phyloP scores from a whole-genome alignment of 2,329 filamentous ascomycete genomes.

The Botryosphaeria dothidea region DNA sequence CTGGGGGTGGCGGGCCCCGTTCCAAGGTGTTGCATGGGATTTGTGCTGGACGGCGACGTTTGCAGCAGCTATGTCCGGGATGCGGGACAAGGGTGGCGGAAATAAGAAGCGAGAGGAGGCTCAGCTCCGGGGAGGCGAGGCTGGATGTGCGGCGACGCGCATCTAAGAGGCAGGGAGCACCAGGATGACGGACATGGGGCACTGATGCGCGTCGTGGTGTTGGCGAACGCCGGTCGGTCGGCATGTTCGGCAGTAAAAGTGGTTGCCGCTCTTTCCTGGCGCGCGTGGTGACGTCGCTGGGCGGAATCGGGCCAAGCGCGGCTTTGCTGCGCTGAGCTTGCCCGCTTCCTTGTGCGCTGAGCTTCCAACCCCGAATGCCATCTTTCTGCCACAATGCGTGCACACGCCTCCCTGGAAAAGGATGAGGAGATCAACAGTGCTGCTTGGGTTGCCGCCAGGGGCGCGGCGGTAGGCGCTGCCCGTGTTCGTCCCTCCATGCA shows the following conservation, averaged over 20 bases:
- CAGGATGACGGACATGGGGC: neutral
- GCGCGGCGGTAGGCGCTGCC: slow-evolving; percentile 65
- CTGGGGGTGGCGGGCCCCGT: neutral
- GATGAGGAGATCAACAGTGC: slow-evolving; percentile 69
- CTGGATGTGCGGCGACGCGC: neutral
- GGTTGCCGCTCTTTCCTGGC: neutral
- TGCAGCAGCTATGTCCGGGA: slow-evolving; percentile 3
- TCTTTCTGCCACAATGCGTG: slow-evolving; percentile 39
- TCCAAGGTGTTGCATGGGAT: neutral
- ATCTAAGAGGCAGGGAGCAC: neutral
- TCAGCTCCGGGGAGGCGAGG: neutral
- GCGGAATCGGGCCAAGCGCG: neutral
- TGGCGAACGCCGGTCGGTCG: neutral
- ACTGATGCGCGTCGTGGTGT: neutral
- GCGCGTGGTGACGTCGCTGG: neutral
- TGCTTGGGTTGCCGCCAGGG: slow-evolving; percentile 69
- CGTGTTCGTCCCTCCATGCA: slow-evolving; percentile 46
- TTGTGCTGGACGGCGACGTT: neutral
- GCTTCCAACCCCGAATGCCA: neutral
- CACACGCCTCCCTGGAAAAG: slow-evolving; percentile 58
- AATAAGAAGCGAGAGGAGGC: neutral
- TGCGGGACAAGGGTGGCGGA: neutral
- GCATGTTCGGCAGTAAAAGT: slow-evolving; percentile 4
- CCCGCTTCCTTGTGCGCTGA: neutral
- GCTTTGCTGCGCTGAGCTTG: neutral